Conservation (phyloP, 495 filamentous ascomycete species). For the Trichoderma gamsii region DNA sequence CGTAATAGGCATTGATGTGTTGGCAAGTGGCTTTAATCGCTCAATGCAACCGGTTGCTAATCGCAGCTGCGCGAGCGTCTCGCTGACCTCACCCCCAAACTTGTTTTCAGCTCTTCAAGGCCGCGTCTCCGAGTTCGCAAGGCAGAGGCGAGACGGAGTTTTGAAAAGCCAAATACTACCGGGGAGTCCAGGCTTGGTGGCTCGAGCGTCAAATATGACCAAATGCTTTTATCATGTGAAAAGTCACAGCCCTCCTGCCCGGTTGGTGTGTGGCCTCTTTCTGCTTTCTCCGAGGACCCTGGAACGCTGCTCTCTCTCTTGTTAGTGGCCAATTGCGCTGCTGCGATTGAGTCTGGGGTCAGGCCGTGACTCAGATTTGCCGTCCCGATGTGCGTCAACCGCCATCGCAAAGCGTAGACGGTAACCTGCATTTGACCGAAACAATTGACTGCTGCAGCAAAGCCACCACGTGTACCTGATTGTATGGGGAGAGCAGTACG, state of each 20-base stretch:
- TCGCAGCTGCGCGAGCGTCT: too few relatives aligned
- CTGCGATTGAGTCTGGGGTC: neutral
- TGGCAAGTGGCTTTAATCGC: too few relatives aligned
- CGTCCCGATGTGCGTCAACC: too few relatives aligned
- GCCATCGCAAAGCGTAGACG: too few relatives aligned
- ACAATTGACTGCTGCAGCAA: neutral
- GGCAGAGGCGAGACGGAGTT: neutral
- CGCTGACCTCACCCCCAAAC: too few relatives aligned
- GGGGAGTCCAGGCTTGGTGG: neutral
- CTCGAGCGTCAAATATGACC: neutral
- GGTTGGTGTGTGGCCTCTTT: neutral
- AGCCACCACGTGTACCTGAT: too few relatives aligned
- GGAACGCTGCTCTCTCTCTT: neutral
- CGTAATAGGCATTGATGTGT: too few relatives aligned
- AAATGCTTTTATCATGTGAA: neutral
- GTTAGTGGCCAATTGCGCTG: neutral
- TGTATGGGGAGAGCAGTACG: too few relatives aligned
- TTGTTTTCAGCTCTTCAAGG: too few relatives aligned
- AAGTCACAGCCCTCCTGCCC: neutral
- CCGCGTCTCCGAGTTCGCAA: too few relatives aligned
- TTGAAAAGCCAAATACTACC: neutral
- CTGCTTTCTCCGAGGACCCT: neutral
- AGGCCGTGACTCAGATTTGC: too few relatives aligned
- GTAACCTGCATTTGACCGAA: neutral
- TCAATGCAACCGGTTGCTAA: too few relatives aligned